Base-by-base conservation (phyloP, 352 stramenopile species). In the Phytophthora aleatoria region DNA sequence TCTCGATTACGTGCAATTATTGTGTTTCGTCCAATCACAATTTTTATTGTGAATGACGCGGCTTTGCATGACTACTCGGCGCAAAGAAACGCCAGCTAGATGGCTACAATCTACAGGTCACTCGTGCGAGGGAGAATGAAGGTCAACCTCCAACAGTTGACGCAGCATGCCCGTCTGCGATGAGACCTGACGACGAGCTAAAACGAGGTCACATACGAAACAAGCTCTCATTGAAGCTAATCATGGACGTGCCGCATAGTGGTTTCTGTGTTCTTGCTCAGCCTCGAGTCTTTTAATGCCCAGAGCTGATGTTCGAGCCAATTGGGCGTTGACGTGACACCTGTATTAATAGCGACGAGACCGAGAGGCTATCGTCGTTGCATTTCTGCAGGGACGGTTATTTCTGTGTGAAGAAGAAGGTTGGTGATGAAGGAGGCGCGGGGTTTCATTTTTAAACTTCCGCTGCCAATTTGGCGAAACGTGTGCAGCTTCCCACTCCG, bases 391-490 rank as follows among this genome's bases (percentile, higher is more conserved):
- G 35, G 30, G 49, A 61, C 30, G 60, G 59, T 64, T 78, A 77
- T 77, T 75, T 74, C 54, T 64, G 69, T 67, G 56, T 44, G 47
- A 24, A n/a, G 43, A 59, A 55, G 38, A 57, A 39, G 36, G n/a
- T 6, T 20, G 12, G 45, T 53, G 48, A 43, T 35, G 61, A 64
- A 66, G 47, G 52, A 68, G 57, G 55, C 49, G 30, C 67, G 71
- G 69, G 73, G 76, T 89, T 89, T 89, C 79, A 85, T 82, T 86
- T 82, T 79, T 83, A 84, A 85, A 84, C 67, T 83, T 83, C 64
- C 76, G 52, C 53, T 47, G 41, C 60, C 54, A 71, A 79, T 85
- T 77, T 77, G 64, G 67, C 50, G 69, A 73, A 77, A 71, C 69
- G 56, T 69, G 64, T 69, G 58, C 59, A 71, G 57, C 61, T 61